phyloP scores from a whole-genome alignment of 345 rosid species.

The Lepidium sativum region DNA sequence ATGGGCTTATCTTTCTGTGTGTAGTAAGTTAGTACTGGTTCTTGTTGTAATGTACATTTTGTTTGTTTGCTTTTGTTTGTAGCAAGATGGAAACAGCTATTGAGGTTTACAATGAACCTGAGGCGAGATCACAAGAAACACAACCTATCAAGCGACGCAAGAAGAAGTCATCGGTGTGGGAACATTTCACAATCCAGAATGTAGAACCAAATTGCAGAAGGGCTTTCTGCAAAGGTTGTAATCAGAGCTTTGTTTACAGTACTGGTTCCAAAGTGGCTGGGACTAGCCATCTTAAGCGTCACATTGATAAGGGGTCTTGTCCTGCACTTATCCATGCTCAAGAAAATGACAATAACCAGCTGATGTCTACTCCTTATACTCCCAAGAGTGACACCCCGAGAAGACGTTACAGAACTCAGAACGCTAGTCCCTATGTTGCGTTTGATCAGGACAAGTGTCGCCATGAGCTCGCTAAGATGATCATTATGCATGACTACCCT shows the following conservation, averaged over 20 bases:
- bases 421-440: conserved; percentile 32
- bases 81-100: conserved; percentile 10
- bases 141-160: conserved; percentile 14
- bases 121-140: conserved; percentile 10
- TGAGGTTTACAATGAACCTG: conserved; percentile 15
- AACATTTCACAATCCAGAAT: conserved; percentile 67
- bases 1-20: too few species aligned
- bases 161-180: conserved; percentile 95
- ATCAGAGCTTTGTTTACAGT: conserved; percentile 96
- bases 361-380: conserved; percentile 40
- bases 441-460: conserved; percentile 73
- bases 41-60: background rate
- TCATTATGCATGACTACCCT: conserved; percentile 66
- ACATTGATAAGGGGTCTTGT: conserved; percentile 85
- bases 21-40: too few species aligned
- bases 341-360: conserved; percentile 31
- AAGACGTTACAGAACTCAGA: conserved; percentile 59
- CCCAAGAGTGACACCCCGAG: conserved; percentile 53
- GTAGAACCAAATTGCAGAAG: conserved; percentile 71
- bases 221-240: conserved; percentile 89
- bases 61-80: background rate
- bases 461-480: conserved; percentile 76
- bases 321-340: conserved; percentile 47
- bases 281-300: conserved; percentile 92
- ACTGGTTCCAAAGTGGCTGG: conserved; percentile 92